Base-by-base conservation (phyloP, 1,284 basidiomycete species). In the Mycena citricolor region DNA sequence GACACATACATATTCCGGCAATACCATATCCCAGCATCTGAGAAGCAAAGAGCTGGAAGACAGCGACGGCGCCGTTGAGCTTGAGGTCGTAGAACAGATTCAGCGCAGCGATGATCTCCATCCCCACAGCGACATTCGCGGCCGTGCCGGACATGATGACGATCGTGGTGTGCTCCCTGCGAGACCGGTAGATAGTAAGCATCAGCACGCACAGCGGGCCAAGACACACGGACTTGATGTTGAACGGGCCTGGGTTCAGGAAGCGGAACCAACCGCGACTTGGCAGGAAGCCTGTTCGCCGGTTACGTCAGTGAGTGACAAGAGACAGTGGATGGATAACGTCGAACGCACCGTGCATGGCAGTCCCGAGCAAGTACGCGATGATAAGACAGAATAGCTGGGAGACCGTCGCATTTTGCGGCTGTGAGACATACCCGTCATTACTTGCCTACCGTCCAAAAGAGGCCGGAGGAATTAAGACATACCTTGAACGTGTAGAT, bases 101-200 rank as follows among this genome's bases (percentile, higher is more conserved):
- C 14, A 81, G 61, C 12, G 78, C 78, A 1, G 78, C 78, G 35
- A 81, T 75, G 54, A 83, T 69, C 51, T 77, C 73, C 68, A 81
- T 76, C 5, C 77, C 77, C 35, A 71, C 66, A 1, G 80, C 77
- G 0, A 77, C 76, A 3, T 67, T 68, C 0, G 76, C 67, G 0
- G 77, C 76, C 6, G 79, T 80, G 2, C 76, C 77, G 1, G 77
- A 64, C 77, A 81, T 79, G 51, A 81, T 77, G 12, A 76, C 73
- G 34, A 81, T 78, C 4, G 66, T 68, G 0, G 75, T 73, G 50
- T 81, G 77, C 54, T 81, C 71, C 42, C 74, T 74, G 52, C 47
- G 25, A 29, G 19, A 11, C 5, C 29, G 17, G 24, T 37, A 13
- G 6, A 17, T 20, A 25, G 14, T 10, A 8, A 32, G 22, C 32